Conservation (phyloP, 2,329 filamentous ascomycete species). For the Penicillium sp. region DNA sequence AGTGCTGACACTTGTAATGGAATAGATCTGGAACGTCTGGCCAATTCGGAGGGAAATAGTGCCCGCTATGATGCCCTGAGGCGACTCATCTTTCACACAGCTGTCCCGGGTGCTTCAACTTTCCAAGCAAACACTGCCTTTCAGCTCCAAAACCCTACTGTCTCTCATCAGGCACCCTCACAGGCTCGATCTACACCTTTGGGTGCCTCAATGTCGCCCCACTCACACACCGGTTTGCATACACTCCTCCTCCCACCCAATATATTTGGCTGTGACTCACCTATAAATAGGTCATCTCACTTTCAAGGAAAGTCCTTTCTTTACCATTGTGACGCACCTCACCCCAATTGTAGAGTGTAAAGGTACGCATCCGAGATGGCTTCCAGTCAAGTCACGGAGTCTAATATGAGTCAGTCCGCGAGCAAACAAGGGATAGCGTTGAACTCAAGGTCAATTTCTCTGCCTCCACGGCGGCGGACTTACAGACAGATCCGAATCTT, state of each 20-base stretch:
- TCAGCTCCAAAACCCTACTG: conserved; percentile 26
- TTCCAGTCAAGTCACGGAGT: not conserved
- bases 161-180: conserved; percentile 24
- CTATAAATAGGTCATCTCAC: conserved; percentile 44
- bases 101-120: conserved; percentile 28
- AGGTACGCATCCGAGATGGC: conserved; percentile 51
- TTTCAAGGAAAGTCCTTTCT: conserved; percentile 84
- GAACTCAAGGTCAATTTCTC: conserved; percentile 60
- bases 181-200: conserved; percentile 28
- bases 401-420: conserved; percentile 50
- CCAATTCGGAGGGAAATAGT: conserved; percentile 14
- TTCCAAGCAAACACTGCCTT: conserved; percentile 24
- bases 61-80: conserved; percentile 32
- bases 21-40: conserved; percentile 27
- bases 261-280: conserved; percentile 17
- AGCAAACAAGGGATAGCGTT: conserved; percentile 58
- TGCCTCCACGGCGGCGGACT: conserved; percentile 52
- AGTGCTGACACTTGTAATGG: not conserved
- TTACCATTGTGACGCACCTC: conserved; percentile 65
- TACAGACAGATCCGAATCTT: conserved; percentile 60
- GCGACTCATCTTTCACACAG: conserved; percentile 31
- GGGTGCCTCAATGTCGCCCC: conserved; percentile 32
- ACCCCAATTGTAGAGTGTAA: conserved; percentile 67
- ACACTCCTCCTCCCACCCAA: conserved; percentile 1
- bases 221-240: conserved; percentile 29